Conservation (phyloP, 2,329 filamentous ascomycete genomes). For the Amesomyces nigricolor region DNA sequence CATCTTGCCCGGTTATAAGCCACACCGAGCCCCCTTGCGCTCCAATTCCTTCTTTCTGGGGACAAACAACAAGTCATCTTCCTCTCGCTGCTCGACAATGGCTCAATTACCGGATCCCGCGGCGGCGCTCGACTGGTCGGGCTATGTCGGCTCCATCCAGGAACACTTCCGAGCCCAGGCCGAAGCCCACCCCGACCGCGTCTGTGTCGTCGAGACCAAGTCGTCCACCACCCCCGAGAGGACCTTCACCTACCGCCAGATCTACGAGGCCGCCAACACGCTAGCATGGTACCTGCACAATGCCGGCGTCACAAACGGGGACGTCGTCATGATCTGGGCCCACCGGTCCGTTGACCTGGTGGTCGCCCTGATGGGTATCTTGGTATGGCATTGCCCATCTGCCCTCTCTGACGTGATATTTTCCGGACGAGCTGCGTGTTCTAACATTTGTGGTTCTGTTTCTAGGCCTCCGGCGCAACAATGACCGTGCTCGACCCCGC, state of each 20-base stretch:
- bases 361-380: slow-evolving; percentile 69
- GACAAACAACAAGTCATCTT: neutral
- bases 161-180: slow-evolving; percentile 65
- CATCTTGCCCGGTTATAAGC: neutral
- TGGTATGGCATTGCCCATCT: slow-evolving; percentile 35
- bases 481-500: slow-evolving; percentile 69
- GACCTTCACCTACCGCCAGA: slow-evolving; percentile 76
- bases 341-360: slow-evolving; percentile 67
- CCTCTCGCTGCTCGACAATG: slow-evolving; percentile 14
- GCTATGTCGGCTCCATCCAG: slow-evolving; percentile 56
- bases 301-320: slow-evolving; percentile 67
- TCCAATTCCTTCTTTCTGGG: neutral
- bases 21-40: neutral
- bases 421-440: neutral
- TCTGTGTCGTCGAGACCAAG: slow-evolving; percentile 47
- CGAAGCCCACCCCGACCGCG: slow-evolving; percentile 55
- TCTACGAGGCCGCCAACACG: slow-evolving; percentile 76
- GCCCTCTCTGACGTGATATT: neutral
- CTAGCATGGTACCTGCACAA: slow-evolving; percentile 73
- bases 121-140: slow-evolving; percentile 60
- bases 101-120: slow-evolving; percentile 54
- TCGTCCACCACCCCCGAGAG: slow-evolving; percentile 48
- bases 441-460: slow-evolving; percentile 10
- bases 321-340: slow-evolving; percentile 91
- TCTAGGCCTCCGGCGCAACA: slow-evolving; percentile 52